Evolutionary conservation across 768 basidiomycete species (phyloP).

Genomic region (Rossbeevera mucosa): DNA sequence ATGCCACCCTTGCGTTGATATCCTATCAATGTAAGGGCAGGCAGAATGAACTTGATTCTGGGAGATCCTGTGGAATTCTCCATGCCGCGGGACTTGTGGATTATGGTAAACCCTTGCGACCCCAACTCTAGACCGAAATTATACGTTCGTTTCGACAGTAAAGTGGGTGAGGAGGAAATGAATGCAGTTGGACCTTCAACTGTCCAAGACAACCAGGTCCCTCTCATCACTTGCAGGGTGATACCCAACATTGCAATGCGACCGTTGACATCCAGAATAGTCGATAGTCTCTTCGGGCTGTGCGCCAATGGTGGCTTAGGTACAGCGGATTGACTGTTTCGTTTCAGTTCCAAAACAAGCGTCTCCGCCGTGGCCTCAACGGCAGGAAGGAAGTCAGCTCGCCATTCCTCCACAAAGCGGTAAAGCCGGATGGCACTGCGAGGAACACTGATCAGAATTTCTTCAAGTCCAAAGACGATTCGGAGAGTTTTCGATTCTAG

Average conservation of each 20-base stretch:
- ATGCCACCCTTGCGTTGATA: conserved; percentile 44
- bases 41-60: conserved; percentile 60
- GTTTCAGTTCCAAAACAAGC: conserved; percentile 59
- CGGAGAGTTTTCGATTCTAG: conserved; percentile 36
- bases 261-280: conserved; percentile 47
- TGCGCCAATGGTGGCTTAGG: conserved; percentile 25
- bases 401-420: conserved; percentile 79
- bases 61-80: conserved; percentile 38
- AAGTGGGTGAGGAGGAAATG: conserved; percentile 36
- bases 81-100: conserved; percentile 38
- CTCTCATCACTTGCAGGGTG: conserved; percentile 79
- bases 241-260: conserved; percentile 49
- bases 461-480: conserved; percentile 41
- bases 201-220: conserved; percentile 82
- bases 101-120: conserved; percentile 59
- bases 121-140: conserved; percentile 63
- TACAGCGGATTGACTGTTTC: conserved; percentile 36
- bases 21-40: conserved; percentile 61
- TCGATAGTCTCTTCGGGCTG: conserved; percentile 7
- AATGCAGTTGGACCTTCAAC: conserved; percentile 48
- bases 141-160: conserved; percentile 31
- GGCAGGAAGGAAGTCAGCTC: conserved; percentile 70
- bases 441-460: conserved; percentile 58
- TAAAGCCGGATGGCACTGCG: conserved; percentile 78
- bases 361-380: conserved; percentile 64